These are phyloP conservation scores for Flaveria ramosissima DNA, from an alignment of 129 eudicot genomes.

Conservation along the genomic window DNA sequence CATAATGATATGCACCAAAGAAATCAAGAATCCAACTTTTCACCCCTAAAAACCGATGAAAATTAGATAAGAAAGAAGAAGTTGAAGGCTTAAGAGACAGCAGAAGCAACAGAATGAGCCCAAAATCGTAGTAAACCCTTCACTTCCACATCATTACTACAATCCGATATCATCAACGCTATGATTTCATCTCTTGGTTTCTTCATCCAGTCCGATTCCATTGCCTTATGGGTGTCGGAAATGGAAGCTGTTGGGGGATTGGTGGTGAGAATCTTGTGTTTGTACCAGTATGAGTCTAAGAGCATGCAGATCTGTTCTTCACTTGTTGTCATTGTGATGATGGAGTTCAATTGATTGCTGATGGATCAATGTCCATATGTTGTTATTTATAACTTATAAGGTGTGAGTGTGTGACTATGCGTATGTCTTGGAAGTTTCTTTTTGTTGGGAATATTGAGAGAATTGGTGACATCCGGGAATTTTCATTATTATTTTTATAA, in stretches of 20 bases:
- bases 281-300: slow-evolving; percentile 31
- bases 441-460: slow-evolving; percentile 1
- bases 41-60: slow-evolving; percentile 7
- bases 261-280: slow-evolving; percentile 14
- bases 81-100: background rate
- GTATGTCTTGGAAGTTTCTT: slow-evolving; percentile 5
- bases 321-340: background rate
- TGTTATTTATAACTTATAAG: background rate
- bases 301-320: slow-evolving; percentile 27
- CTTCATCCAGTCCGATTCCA: background rate
- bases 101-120: slow-evolving; percentile 27
- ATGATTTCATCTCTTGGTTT: background rate
- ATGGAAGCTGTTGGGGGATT: background rate
- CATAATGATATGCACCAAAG: no score
- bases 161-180: slow-evolving; percentile 15
- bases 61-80: background rate
- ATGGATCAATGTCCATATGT: background rate
- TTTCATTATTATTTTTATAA: background rate
- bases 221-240: background rate
- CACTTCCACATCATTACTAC: slow-evolving; percentile 19
- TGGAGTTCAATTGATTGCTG: background rate
- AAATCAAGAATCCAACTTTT: background rate
- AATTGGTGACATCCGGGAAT: slow-evolving; percentile 15
- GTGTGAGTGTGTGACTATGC: no score
- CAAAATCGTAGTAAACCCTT: slow-evolving; percentile 18